These are phyloP conservation scores for Venturia pyrina DNA, from an alignment of 2,329 filamentous ascomycete species.

Conservation along the genomic window DNA sequence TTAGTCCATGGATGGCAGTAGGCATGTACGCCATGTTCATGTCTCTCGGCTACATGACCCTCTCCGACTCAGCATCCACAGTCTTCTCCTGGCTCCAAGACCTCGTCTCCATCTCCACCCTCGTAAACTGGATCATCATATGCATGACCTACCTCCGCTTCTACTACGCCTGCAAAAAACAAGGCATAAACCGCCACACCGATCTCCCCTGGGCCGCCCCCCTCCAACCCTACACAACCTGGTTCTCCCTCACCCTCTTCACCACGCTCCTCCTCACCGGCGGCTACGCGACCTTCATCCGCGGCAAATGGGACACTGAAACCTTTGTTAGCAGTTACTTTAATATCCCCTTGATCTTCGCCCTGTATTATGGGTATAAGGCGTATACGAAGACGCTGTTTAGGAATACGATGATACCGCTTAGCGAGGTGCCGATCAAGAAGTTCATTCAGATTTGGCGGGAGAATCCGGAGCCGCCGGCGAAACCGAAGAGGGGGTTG, in stretches of 20 bases:
- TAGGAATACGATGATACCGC: not conserved
- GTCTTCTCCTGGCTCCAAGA: slow-evolving; percentile 36
- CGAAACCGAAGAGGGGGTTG: not conserved
- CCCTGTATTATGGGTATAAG: slow-evolving; percentile 61
- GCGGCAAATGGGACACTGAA: slow-evolving; percentile 32
- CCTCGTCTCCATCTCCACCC: slow-evolving; percentile 34
- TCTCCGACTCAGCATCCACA: slow-evolving; percentile 24
- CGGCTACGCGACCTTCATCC: slow-evolving; percentile 56
- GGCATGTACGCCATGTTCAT: slow-evolving; percentile 27
- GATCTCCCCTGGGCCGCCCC: slow-evolving; percentile 52
- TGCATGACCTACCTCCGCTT: slow-evolving; percentile 39
- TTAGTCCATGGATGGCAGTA: slow-evolving; percentile 29
- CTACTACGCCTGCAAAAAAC: slow-evolving; percentile 34
- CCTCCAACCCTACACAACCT: slow-evolving; percentile 58
- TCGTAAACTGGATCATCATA: slow-evolving; percentile 36
- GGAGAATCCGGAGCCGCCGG: not conserved
- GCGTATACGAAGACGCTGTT: slow-evolving; percentile 36
- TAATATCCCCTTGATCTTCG: slow-evolving; percentile 65
- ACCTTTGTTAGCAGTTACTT: slow-evolving; percentile 38
- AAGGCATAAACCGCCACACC: slow-evolving; percentile 31
- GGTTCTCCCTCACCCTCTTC: slow-evolving; percentile 58
- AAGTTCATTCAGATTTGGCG: not conserved
- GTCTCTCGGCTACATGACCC: slow-evolving; percentile 32
- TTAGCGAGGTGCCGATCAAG: not conserved
- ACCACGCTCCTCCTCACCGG: slow-evolving; percentile 68